Percentiles rank a stretch among this genome's conserved stretches.
Conservation (phyloP, 306 rosid species). For the Quercus mongolica region DNA sequence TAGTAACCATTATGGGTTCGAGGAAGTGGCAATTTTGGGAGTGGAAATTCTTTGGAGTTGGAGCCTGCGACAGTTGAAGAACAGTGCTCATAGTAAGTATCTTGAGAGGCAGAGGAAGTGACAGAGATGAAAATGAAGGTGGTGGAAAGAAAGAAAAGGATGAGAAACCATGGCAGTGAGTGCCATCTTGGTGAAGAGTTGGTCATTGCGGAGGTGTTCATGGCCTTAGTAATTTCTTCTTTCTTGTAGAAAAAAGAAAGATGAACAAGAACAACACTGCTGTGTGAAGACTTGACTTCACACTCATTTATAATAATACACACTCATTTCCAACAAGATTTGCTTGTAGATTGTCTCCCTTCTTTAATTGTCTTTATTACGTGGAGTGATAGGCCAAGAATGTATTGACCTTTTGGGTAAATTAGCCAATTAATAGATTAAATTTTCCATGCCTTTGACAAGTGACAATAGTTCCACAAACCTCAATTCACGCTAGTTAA, state of each 20-base stretch:
- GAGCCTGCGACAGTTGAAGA: conserved; percentile 32
- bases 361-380: too few species aligned
- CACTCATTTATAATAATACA: too few species aligned
- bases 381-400: too few species aligned
- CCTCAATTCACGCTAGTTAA: too few species aligned
- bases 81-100: conserved; percentile 39
- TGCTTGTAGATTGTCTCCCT: too few species aligned
- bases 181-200: background rate
- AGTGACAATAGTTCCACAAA: too few species aligned
- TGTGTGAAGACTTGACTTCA: background rate
- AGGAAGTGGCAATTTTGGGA: background rate
- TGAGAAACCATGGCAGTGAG: conserved; percentile 25
- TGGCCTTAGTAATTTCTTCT: background rate
- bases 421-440: too few species aligned
- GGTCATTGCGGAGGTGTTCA: background rate
- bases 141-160: conserved; percentile 17
- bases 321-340: too few species aligned
- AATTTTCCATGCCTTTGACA: too few species aligned
- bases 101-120: conserved; percentile 17
- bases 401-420: too few species aligned
- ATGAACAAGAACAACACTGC: background rate
- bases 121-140: conserved; percentile 13
- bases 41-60: background rate
- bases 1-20: conserved; percentile 27
- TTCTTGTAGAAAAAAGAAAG: background rate